phyloP scores from a whole-genome alignment of 2,329 filamentous ascomycete genomes.

The Alternaria sp. region DNA sequence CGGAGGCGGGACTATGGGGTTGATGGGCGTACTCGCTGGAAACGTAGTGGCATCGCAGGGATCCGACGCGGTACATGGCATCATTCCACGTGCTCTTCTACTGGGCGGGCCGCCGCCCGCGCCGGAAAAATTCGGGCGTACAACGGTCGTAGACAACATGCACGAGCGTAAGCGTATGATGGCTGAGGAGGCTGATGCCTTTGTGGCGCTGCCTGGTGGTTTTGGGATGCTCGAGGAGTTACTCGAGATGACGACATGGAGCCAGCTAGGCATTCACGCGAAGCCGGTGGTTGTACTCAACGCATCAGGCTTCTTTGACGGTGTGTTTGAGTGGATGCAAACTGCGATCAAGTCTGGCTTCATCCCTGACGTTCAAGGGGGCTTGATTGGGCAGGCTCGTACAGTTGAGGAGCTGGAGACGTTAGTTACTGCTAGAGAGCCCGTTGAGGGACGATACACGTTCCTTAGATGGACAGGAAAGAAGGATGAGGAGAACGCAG shows the following conservation, averaged over 20 bases:
- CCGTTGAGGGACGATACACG: neutral
- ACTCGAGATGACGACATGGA: slow-evolving; percentile 6
- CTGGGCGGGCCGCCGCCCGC: neutral
- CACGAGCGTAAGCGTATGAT: slow-evolving; percentile 1
- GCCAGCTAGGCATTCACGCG: slow-evolving; percentile 1
- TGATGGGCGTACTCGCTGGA: neutral
- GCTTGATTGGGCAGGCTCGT: neutral
- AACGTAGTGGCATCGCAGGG: neutral
- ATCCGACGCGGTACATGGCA: neutral
- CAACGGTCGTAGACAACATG: neutral
- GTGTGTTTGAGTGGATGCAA: neutral
- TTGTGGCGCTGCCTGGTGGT: slow-evolving; percentile 2
- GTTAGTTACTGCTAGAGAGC: neutral
- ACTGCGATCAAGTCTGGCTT: slow-evolving; percentile 4
- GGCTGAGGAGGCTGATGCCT: neutral
- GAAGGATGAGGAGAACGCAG: neutral
- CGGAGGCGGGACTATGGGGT: slow-evolving; percentile 3
- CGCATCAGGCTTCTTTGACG: neutral
- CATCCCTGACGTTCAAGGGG: neutral
- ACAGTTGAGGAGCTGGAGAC: neutral
- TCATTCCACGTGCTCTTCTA: neutral
- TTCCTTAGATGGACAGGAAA: neutral
- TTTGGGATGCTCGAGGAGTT: slow-evolving; percentile 6
- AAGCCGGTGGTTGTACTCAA: slow-evolving; percentile 1
- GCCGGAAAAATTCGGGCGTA: neutral